Evolutionary conservation across 176 grass and related monocot species (phyloP).

Genomic region (Rhipidocladum racemiflorum): DNA sequence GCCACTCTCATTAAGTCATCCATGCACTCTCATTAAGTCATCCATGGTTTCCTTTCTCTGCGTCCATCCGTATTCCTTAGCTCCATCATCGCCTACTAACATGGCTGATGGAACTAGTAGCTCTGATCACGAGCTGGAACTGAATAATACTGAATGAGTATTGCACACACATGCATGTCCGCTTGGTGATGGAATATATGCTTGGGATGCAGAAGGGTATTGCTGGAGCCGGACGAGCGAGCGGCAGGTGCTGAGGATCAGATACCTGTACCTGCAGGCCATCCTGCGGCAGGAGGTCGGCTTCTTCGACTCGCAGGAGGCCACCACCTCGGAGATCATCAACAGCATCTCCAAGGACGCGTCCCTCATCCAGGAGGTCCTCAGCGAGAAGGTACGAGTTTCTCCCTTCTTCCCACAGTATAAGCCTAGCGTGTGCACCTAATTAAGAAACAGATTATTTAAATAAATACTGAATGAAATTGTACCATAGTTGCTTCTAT

Average conservation of each 20-base stretch:
- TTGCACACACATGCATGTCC: too few species aligned
- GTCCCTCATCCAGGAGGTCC: slow-evolving; percentile 88
- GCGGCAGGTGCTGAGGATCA: slow-evolving; percentile 87
- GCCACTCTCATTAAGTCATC: not conserved
- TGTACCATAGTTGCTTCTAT: too few species aligned
- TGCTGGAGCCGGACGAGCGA: slow-evolving; percentile 99
- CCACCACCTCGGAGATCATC: slow-evolving; percentile 94
- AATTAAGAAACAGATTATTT: too few species aligned
- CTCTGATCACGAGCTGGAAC: too few species aligned
- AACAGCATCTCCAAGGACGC: slow-evolving; percentile 96
- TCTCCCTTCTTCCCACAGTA: too few species aligned
- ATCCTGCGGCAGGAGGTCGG: slow-evolving; percentile 89
- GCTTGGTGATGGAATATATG: not conserved
- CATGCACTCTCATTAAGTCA: not conserved
- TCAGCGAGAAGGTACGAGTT: slow-evolving; percentile 84
- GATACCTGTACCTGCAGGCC: slow-evolving; percentile 85
- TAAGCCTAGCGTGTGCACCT: too few species aligned
- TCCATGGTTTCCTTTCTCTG: too few species aligned
- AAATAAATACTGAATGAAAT: too few species aligned
- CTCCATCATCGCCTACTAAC: too few species aligned
- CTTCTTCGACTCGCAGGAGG: slow-evolving; percentile 97
- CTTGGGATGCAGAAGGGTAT: slow-evolving; percentile 63
- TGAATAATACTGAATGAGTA: too few species aligned
- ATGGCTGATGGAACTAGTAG: too few species aligned
- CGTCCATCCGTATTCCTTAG: too few species aligned